Evolutionary conservation across 2,329 filamentous ascomycete species (phyloP), one percentile per base, ranked within the genome.

Genomic region (Aspergillus novofumigatus): DNA sequence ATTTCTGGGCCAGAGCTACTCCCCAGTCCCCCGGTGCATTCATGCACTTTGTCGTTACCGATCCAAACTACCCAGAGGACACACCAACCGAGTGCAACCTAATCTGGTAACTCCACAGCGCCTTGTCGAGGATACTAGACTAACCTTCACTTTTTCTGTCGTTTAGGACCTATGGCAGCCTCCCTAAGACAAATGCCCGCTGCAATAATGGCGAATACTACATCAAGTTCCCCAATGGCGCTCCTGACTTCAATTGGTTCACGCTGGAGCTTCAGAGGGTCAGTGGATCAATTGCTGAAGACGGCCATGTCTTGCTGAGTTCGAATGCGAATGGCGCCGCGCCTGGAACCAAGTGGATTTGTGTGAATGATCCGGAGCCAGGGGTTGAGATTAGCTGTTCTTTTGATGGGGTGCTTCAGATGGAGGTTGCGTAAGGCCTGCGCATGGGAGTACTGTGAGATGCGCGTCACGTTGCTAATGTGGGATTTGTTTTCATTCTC

Each of bases 131-230:
- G 4, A 20, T 45, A 2, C 17, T 38, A 28, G 21, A 67, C 53
- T 55, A 20, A 55, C 3, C 2, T 3, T 8, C n/a, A 2, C n/a
- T 21, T 17, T 2, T 17, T 14, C 7, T 38, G 11, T 3, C 14
- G 9, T 7, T 5, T 9, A 58, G 63, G 64, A 32, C 48, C 6
- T 66, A 62, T 11, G 58, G 61, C 14, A 5, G 23, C 0, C n/a
- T 11, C 9, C 66, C 67, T 3, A 50, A 65, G 1, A 3, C 48
- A 28, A 55, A 41, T 9, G 62, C 67, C 6, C 65, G 66, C 9
- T 69, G 67, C 59, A 59, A 63, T 53, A 64, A 66, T 42, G 42
- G 56, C 17, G 51, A 67, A 49, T 69, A 69, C 51, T 65, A 66
- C 21, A 63, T 69, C 23, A 59, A 55, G 10, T 67, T 69, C 26